Conservation (phyloP, 177 flowering plant species). For the Tripterygium wilfordii region DNA sequence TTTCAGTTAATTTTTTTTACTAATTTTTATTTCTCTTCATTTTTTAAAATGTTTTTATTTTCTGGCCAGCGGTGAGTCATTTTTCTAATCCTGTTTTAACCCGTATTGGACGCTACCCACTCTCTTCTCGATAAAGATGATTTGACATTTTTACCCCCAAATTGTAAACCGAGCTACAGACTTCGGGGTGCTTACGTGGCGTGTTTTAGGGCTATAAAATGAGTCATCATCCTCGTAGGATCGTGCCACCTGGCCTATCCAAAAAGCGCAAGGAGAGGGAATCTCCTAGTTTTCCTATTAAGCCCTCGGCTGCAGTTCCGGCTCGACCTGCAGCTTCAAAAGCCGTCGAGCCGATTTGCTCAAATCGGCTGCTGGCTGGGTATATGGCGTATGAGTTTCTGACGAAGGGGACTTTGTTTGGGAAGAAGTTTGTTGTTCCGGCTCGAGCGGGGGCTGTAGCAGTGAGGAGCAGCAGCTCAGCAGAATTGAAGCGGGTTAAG, state of each 20-base stretch:
- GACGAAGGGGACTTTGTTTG: slow-evolving; percentile 29
- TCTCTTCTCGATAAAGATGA: slow-evolving; percentile 1
- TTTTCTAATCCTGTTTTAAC: too few species aligned
- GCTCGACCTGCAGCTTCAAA: background rate
- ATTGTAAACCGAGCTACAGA: background rate
- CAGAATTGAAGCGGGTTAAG: slow-evolving; percentile 9
- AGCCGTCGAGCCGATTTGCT: slow-evolving; percentile 3
- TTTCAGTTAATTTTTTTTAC: too few species aligned
- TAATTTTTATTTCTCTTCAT: too few species aligned
- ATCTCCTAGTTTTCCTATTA: background rate
- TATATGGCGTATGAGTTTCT: slow-evolving; percentile 39
- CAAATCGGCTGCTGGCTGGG: slow-evolving; percentile 32
- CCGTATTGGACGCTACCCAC: slow-evolving; percentile 3
- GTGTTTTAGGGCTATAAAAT: slow-evolving; percentile 12
- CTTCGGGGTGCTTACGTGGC: slow-evolving; percentile 29
- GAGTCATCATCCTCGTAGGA: slow-evolving; percentile 32
- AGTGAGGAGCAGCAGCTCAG: background rate
- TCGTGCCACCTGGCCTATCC: slow-evolving; percentile 30
- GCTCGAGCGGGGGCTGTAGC: slow-evolving; percentile 11
- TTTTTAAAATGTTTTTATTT: too few species aligned
- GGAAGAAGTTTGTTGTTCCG: slow-evolving; percentile 25
- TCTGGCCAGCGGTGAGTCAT: too few species aligned
- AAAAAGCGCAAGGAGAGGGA: slow-evolving; percentile 29
- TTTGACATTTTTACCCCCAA: slow-evolving; percentile 10
- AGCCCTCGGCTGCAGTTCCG: slow-evolving; percentile 1